Evolutionary conservation across 768 basidiomycete species (phyloP).

Genomic region (Lactarius hatsudake): DNA sequence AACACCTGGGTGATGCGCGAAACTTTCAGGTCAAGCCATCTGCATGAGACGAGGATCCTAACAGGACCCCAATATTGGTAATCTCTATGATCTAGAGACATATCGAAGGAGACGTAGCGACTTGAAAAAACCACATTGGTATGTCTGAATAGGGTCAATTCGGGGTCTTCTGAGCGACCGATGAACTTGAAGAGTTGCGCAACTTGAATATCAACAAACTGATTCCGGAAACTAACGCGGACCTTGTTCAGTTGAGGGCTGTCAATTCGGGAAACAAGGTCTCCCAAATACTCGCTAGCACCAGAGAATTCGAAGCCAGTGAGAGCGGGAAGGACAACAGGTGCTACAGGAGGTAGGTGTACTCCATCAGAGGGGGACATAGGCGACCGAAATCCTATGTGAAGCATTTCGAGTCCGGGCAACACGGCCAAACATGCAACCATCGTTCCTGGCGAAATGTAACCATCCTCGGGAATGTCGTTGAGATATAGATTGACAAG

Average conservation of each 20-base stretch:
- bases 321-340: constrained; percentile 7
- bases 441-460: neutral
- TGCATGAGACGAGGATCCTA: neutral
- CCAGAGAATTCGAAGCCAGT: neutral
- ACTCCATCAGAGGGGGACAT: neutral
- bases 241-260: neutral
- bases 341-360: neutral
- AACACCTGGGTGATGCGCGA: neutral
- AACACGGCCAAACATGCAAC: neutral
- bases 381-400: neutral
- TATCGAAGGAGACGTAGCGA: neutral
- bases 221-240: neutral
- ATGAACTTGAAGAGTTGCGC: neutral
- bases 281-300: constrained; percentile 5
- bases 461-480: neutral
- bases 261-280: constrained; percentile 1
- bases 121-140: neutral
- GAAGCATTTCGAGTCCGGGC: neutral
- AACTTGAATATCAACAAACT: neutral
- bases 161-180: neutral
- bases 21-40: neutral
- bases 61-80: no score
- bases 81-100: neutral
- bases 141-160: neutral
- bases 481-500: neutral